Percentiles rank a stretch among this genome's conserved stretches.
Evolutionary conservation across 768 basidiomycete species (phyloP).

Genomic region (Lentinula raphanica): DNA sequence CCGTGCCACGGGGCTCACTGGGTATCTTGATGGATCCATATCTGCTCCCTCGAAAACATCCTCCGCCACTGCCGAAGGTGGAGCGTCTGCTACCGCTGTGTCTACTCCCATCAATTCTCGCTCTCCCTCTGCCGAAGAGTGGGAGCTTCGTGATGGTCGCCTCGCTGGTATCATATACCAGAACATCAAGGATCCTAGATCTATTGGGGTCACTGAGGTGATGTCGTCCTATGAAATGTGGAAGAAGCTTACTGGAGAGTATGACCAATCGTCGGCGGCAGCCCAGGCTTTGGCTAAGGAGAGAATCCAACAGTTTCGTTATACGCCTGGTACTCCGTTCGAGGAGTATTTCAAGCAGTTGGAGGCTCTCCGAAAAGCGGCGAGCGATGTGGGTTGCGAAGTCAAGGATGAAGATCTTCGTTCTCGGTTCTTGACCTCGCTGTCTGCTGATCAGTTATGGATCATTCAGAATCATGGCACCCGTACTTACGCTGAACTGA

Average conservation of each 20-base stretch:
- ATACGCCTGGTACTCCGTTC: neutral
- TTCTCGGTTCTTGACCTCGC: no score
- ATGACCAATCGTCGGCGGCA: no score
- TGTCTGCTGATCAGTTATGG: neutral
- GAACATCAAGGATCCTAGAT: neutral
- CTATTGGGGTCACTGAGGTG: neutral
- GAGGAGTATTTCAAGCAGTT: neutral
- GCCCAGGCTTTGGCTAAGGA: no score
- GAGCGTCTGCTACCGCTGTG: no score
- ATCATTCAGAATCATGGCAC: neutral
- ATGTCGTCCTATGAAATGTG: neutral
- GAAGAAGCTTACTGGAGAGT: neutral
- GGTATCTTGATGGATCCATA: neutral
- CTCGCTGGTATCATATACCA: no score
- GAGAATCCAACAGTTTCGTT: no score
- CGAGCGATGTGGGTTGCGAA: neutral
- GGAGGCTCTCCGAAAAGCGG: neutral
- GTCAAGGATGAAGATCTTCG: neutral
- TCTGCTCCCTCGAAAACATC: no score
- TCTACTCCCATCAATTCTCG: neutral
- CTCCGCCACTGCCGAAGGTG: no score
- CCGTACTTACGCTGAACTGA: no score
- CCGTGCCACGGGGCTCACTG: no score
- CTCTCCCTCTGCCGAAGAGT: neutral
- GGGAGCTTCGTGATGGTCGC: no score